Percentiles rank a stretch among this genome's conserved stretches.
Evolutionary conservation across 2,329 filamentous ascomycete species (phyloP).

Genomic region (Furcasterigmium sp.): DNA sequence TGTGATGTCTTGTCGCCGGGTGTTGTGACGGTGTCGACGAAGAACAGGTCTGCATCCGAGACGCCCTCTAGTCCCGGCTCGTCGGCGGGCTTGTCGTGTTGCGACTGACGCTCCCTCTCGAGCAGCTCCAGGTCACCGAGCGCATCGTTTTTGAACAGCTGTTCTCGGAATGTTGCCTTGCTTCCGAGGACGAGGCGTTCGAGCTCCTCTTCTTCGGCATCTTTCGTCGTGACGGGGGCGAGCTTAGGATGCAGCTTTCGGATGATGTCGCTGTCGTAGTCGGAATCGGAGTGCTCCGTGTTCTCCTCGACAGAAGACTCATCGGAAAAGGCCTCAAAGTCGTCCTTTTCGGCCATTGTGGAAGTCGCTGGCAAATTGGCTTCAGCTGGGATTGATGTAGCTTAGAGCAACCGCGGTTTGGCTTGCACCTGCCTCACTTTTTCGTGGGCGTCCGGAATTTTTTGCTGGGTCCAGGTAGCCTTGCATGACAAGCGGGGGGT

Average conservation of each 20-base stretch:
- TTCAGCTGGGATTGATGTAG: too few species aligned
- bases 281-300: constrained; percentile 7
- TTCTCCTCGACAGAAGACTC: constrained; percentile 12
- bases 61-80: constrained; percentile 49
- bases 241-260: constrained; percentile 15
- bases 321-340: constrained; percentile 12
- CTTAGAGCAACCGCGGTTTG: constrained; percentile 2
- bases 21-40: constrained; percentile 66
- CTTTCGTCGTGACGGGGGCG: constrained; percentile 53
- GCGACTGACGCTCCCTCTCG: constrained; percentile 23
- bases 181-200: constrained; percentile 88
- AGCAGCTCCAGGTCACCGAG: constrained; percentile 22
- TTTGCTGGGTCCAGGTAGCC: constrained; percentile 10
- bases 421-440: not conserved
- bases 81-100: constrained; percentile 28
- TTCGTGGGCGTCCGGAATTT: constrained; percentile 9
- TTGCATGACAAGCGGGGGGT: not conserved
- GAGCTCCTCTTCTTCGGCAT: constrained; percentile 77
- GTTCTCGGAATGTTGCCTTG: constrained; percentile 71
- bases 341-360: constrained; percentile 13
- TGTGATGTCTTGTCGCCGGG: constrained; percentile 24
- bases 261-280: constrained; percentile 20
- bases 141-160: constrained; percentile 56
- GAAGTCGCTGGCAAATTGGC: too few species aligned
- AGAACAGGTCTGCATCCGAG: constrained; percentile 80